A percentile compares a stretch with the other conserved stretches of the same genome.
Conservation (phyloP, 1,284 basidiomycete species). For the Malassezia dermatis region DNA sequence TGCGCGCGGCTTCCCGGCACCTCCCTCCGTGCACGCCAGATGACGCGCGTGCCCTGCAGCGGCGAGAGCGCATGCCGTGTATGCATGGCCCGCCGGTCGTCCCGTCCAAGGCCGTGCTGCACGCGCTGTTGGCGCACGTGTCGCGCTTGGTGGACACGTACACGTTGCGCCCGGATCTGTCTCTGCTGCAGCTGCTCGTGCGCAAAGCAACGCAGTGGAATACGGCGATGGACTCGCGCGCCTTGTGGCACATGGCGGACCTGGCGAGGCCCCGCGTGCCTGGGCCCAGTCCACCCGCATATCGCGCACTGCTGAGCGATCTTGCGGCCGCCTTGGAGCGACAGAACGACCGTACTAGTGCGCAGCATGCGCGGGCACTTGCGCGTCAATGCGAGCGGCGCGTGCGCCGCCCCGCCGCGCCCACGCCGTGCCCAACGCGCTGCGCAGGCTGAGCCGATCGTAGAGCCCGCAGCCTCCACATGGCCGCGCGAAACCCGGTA, state of each 20-base stretch:
- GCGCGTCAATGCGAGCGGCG: conserved; percentile 4
- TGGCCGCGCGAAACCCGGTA: neutral
- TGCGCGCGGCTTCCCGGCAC: neutral
- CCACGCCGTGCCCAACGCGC: too few species aligned
- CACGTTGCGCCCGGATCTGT: neutral
- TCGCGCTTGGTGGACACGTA: neutral
- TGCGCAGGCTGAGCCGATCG: neutral
- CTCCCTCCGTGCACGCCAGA: neutral
- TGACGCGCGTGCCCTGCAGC: neutral
- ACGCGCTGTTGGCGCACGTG: neutral
- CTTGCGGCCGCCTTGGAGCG: conserved; percentile 7
- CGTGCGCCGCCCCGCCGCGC: neutral
- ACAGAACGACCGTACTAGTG: conserved; percentile 1
- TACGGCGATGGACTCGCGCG: conserved; percentile 7
- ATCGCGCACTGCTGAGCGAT: neutral
- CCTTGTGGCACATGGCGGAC: conserved; percentile 10
- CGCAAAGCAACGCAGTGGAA: conserved; percentile 6
- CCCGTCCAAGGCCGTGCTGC: neutral
- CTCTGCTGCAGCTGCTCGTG: conserved; percentile 5
- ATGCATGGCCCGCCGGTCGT: neutral
- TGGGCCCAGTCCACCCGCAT: neutral
- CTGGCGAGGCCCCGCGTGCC: neutral
- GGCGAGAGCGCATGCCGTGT: neutral
- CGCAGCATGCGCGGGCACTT: neutral
- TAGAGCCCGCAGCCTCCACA: neutral